Evolutionary conservation across 805 yeast genomes (phyloP).

Genomic region (Citeromyces nyonsensis): DNA sequence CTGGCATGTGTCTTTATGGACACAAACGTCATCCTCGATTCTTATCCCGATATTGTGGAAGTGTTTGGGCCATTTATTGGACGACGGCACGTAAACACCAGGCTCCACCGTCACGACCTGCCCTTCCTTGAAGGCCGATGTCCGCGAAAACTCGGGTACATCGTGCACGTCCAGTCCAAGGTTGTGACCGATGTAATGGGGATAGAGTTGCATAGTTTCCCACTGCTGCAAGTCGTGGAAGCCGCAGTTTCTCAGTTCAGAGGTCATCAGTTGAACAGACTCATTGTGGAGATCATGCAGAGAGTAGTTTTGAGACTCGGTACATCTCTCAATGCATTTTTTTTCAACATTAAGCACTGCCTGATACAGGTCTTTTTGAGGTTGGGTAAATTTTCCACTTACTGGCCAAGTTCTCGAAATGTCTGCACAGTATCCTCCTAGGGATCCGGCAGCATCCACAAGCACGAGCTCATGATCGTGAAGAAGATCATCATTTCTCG

Average conservation of each 20-base stretch:
- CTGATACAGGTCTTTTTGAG: conserved; percentile 79
- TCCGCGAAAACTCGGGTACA: conserved; percentile 47
- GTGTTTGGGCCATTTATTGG: conserved; percentile 57
- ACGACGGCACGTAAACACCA: conserved; percentile 78
- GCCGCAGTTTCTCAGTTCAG: conserved; percentile 63
- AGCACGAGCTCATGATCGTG: conserved; percentile 70
- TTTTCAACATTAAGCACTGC: conserved; percentile 79
- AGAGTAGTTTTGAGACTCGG: conserved; percentile 31
- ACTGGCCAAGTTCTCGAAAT: conserved; percentile 96
- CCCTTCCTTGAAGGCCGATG: conserved; percentile 35
- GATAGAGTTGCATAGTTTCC: conserved; percentile 53
- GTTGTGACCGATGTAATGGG: conserved; percentile 94
- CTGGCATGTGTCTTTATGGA: conserved; percentile 41
- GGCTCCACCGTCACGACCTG: conserved; percentile 94
- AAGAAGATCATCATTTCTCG: conserved; percentile 77
- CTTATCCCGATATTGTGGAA: conserved; percentile 87
- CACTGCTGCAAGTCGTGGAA: conserved; percentile 32
- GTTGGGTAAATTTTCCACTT: conserved; percentile 50
- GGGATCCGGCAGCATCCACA: conserved; percentile 88
- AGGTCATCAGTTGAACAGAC: conserved; percentile 42
- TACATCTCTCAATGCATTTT: conserved; percentile 59
- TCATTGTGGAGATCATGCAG: conserved; percentile 63
- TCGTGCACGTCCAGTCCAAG: conserved; percentile 89
- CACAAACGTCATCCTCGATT: conserved; percentile 85
- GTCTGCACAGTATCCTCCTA: conserved; percentile 93